phyloP scores from a whole-genome alignment of 2,329 filamentous ascomycete species.

The Clonostachys chloroleuca region DNA sequence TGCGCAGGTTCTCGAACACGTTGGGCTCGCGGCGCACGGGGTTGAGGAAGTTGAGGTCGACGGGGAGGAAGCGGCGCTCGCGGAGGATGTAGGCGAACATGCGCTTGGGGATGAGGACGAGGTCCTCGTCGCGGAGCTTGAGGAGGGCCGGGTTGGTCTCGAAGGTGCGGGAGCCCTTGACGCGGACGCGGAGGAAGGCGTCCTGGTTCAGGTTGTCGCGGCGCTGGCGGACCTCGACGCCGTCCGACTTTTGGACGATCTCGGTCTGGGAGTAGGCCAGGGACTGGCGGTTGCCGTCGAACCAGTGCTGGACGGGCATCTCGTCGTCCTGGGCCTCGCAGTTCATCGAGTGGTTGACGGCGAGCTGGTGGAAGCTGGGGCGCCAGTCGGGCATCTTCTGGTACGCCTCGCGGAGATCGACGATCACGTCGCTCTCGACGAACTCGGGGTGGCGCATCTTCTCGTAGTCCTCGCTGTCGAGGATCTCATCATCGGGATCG shows the following conservation, averaged over 20 bases:
- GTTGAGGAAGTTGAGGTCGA: constrained; percentile 26
- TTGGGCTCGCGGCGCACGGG: constrained; percentile 24
- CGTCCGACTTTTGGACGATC: constrained; percentile 26
- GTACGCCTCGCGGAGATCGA: constrained; percentile 32
- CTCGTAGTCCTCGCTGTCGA: constrained; percentile 18
- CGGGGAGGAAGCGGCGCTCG: constrained; percentile 29
- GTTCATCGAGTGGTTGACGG: constrained; percentile 18
- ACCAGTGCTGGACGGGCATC: constrained; percentile 31
- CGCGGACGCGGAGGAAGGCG: constrained; percentile 22
- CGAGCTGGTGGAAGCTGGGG: constrained; percentile 20
- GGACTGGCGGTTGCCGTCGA: constrained; percentile 17
- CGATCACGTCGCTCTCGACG: constrained; percentile 35
- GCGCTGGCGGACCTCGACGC: constrained; percentile 27
- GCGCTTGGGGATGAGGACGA: constrained; percentile 30
- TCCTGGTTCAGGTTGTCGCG: constrained; percentile 27
- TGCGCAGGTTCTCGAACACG: constrained; percentile 33
- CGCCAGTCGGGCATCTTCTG: constrained; percentile 31
- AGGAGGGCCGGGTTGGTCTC: constrained; percentile 22
- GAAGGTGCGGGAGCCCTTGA: constrained; percentile 25
- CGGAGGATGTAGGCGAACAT: constrained; percentile 34
- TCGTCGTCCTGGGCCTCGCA: constrained; percentile 24
- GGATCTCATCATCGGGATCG: constrained; percentile 21
- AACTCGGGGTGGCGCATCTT: constrained; percentile 31
- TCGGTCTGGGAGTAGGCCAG: constrained; percentile 25
- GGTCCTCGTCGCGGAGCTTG: constrained; percentile 16